Conservation (phyloP, 179 eudicot genomes). For the Camellia oleifera region DNA sequence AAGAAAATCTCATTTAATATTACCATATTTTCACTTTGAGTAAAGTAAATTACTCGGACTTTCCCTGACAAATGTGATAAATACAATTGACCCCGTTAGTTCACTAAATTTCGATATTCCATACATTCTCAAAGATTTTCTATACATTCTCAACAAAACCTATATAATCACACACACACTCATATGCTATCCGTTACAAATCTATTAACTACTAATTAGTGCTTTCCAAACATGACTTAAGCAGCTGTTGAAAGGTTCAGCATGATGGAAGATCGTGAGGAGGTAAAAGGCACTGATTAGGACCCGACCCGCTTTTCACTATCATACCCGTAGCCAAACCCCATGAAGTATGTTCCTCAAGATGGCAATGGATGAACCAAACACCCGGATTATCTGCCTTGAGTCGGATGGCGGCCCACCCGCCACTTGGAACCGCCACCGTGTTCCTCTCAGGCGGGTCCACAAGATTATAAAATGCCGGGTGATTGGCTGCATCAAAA, state of each 20-base stretch:
- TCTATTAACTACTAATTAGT: too few species aligned
- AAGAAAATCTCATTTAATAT: too few species aligned
- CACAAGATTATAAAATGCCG: conserved; percentile 43
- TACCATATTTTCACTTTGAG: too few species aligned
- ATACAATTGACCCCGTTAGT: too few species aligned
- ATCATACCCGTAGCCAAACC: conserved; percentile 61
- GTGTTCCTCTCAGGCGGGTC: conserved; percentile 74
- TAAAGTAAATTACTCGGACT: too few species aligned
- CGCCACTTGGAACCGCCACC: conserved; percentile 66
- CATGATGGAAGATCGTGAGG: not conserved
- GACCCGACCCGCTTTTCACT: conserved; percentile 40
- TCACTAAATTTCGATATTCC: too few species aligned
- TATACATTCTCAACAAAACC: too few species aligned
- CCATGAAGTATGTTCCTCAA: conserved; percentile 72
- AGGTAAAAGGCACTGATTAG: conserved; percentile 33
- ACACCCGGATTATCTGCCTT: conserved; percentile 70
- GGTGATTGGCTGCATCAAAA: conserved; percentile 46
- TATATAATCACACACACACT: too few species aligned
- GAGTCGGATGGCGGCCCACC: conserved; percentile 69
- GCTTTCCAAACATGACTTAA: too few species aligned
- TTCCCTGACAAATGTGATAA: too few species aligned
- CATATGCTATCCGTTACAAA: too few species aligned
- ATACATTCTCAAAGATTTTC: too few species aligned
- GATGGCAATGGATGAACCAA: conserved; percentile 75
- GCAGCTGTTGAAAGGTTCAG: not conserved